Conservation (phyloP, 2,329 filamentous ascomycete species). For the Apiospora rasikravindrae region DNA sequence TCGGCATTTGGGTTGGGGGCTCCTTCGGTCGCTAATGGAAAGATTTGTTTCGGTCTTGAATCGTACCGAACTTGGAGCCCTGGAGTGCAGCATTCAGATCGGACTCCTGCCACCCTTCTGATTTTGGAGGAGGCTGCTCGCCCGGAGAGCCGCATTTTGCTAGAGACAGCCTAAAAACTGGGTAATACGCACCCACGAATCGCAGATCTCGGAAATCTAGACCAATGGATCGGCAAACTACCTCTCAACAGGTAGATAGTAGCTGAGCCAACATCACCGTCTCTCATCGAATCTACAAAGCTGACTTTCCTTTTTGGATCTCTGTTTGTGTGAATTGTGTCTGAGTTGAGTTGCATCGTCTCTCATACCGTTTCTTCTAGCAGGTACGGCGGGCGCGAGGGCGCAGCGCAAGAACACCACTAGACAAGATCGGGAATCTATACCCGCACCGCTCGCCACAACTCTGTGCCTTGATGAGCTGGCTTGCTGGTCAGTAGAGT, state of each 20-base stretch:
- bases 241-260: too few relatives aligned
- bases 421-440: neutral
- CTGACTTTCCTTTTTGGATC: neutral
- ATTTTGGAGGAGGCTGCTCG: neutral
- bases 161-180: neutral
- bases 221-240: neutral
- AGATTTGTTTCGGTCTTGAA: neutral
- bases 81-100: neutral
- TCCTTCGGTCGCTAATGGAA: neutral
- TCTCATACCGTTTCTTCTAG: neutral
- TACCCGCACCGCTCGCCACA: constrained; percentile 3
- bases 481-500: neutral
- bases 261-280: neutral
- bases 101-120: neutral
- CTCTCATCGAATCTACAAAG: neutral
- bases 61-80: neutral
- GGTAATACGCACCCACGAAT: neutral
- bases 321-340: neutral
- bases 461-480: neutral
- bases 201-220: neutral
- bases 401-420: neutral
- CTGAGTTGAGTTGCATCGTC: neutral
- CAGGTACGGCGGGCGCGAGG: neutral
- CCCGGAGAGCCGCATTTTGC: neutral
- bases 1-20: neutral